These are phyloP conservation scores for Phylloboletellus chloephorus DNA, from an alignment of 1,284 basidiomycete species.

Conservation along the genomic window DNA sequence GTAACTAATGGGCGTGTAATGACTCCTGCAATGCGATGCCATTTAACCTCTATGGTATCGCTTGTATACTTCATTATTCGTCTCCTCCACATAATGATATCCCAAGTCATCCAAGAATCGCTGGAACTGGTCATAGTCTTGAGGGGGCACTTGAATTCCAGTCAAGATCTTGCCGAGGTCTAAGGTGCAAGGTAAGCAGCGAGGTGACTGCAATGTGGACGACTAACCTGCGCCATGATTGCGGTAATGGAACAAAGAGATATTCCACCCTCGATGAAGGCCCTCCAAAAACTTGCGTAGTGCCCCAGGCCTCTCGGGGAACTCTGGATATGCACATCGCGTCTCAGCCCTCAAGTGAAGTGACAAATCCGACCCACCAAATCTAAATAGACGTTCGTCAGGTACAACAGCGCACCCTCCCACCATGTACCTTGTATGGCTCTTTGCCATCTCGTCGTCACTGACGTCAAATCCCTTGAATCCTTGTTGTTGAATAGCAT, in stretches of 20 bases:
- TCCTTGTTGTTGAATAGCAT: conserved; percentile 55
- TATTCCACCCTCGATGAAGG: conserved; percentile 86
- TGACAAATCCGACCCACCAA: conserved; percentile 55
- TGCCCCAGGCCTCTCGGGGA: conserved; percentile 93
- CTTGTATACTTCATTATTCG: conserved; percentile 82
- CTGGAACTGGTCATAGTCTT: conserved; percentile 63
- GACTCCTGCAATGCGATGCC: no score
- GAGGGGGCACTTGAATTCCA: conserved; percentile 85
- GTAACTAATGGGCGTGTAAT: no score
- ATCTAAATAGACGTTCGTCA: conserved; percentile 89
- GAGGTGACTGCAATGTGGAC: conserved; percentile 2
- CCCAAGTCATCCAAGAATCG: conserved; percentile 74
- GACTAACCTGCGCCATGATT: conserved; percentile 89
- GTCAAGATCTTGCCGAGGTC: conserved; percentile 90
- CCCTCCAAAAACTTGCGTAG: conserved; percentile 85
- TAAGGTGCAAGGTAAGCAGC: conserved; percentile 31
- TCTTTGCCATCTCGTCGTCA: conserved; percentile 94
- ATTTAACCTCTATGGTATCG: conserved; percentile 53
- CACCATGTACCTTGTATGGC: conserved; percentile 91
- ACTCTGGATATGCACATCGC: conserved; percentile 52
- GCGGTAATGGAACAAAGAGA: conserved; percentile 95
- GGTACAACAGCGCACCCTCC: conserved; percentile 76
- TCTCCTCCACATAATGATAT: conserved; percentile 92
- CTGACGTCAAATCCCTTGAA: conserved; percentile 89
- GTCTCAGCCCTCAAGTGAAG: background rate